Base-by-base conservation (phyloP, 129 eudicot genomes). In the Pittosporum tobira region DNA sequence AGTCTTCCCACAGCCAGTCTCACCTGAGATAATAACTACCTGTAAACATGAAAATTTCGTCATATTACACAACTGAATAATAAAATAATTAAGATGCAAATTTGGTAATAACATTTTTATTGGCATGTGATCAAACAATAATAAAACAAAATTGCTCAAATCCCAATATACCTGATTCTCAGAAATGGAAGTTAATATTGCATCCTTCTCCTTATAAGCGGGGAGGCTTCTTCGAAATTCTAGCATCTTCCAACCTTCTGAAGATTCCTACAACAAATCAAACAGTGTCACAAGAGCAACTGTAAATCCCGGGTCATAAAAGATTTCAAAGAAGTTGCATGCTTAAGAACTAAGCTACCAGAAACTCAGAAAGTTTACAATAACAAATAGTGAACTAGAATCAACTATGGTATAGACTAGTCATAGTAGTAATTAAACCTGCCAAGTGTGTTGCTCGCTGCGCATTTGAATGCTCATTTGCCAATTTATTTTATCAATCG, bases 1-100 rank as follows among this genome's bases (percentile, higher is more conserved):
- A 37, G 99, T 87, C 79, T 93, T 93, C 42, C 99, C 99, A 55
- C 99, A 93, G 63, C 99, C 99, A 51, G 99, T 93, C 79, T 93
- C 99, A 84, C 99, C 99, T 59, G 99, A 93, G 79, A 93, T 79
- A 69, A 93, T 73, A 58, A 87, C 89, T 61, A 90, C 98, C 98
- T 90, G 75, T 43, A 62, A 46, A 61, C 55, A 57, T 28, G 61
- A 22, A 67, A 62, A 36, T 9, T 21, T 23, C 11, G 55, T 26
- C 27, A 31, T 61, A 51, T 38, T 49, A 69, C 57, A 49, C 28
- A 58, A 48, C 5, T 29, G 62, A 31, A 58, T 58, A n/a, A n/a
- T n/a, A n/a, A n/a, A n/a, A n/a, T n/a, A n/a, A n/a, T n/a, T n/a
- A n/a, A n/a, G n/a, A n/a, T n/a, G n/a, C n/a, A n/a, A n/a, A n/a